Conservation (phyloP, 768 basidiomycete species). For the Cystobasidium onofrii region DNA sequence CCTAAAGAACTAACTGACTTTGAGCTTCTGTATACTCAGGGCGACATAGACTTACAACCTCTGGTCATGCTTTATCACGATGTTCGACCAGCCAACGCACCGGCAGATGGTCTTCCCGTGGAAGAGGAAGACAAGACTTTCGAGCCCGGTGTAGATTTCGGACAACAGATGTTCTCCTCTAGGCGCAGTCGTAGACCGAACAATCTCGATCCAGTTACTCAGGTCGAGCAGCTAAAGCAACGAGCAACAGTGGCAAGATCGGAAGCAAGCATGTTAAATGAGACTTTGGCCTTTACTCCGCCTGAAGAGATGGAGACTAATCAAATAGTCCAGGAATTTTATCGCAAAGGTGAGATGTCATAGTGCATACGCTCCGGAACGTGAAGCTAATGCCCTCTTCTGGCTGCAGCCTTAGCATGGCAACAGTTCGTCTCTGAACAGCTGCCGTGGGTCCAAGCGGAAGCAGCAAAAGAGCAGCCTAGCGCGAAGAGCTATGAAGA, state of each 20-base stretch:
- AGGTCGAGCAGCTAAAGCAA: conserved; percentile 30
- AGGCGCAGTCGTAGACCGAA: neutral
- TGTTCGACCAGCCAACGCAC: conserved; percentile 30
- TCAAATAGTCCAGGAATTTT: conserved; percentile 39
- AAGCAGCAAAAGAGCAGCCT: conserved; percentile 6
- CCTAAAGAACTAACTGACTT: no score
- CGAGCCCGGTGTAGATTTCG: conserved; percentile 26
- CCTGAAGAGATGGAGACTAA: conserved; percentile 20
- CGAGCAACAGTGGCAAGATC: conserved; percentile 30
- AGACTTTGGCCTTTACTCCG: conserved; percentile 31
- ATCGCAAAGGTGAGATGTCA: conserved; percentile 21
- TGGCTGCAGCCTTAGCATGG: conserved; percentile 5
- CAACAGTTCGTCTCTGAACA: conserved; percentile 22
- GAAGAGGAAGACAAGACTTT: conserved; percentile 37
- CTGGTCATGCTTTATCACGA: conserved; percentile 32
- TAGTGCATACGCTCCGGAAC: neutral
- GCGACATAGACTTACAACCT: conserved; percentile 32
- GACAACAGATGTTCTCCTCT: neutral
- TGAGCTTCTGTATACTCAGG: conserved; percentile 3
- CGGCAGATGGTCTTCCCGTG: conserved; percentile 34
- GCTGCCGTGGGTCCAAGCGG: conserved; percentile 25
- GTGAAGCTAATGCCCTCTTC: neutral
- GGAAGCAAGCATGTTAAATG: conserved; percentile 36
- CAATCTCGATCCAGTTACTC: neutral
- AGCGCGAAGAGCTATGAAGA: conserved; percentile 8